phyloP scores from a whole-genome alignment of 2,329 filamentous ascomycete genomes.

The Didymella glomerata region DNA sequence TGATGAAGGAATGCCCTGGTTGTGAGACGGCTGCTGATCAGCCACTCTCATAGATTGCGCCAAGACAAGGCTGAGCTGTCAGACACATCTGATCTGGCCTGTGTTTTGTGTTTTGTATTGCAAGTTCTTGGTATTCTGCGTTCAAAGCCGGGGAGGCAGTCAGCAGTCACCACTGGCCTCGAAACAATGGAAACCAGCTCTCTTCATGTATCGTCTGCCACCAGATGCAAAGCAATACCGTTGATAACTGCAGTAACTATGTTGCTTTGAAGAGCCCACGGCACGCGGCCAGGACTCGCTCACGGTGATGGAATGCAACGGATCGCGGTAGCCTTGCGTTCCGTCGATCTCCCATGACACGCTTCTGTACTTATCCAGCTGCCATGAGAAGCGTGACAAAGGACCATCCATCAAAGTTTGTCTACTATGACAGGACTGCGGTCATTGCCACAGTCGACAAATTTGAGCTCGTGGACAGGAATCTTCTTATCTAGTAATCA shows the following conservation, averaged over 20 bases:
- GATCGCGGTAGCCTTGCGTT: conserved; percentile 7
- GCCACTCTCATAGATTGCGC: conserved; percentile 8
- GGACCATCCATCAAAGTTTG: background rate
- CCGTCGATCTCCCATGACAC: conserved; percentile 5
- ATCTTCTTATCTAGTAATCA: background rate
- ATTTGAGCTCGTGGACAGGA: background rate
- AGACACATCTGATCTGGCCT: conserved; percentile 14
- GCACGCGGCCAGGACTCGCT: conserved; percentile 2
- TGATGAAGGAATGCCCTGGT: conserved; percentile 12
- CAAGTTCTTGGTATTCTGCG: background rate
- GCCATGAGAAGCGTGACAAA: background rate
- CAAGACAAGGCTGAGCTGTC: conserved; percentile 27
- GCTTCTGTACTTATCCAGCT: background rate
- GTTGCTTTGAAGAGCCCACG: background rate
- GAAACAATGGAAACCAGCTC: background rate
- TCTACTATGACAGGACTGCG: background rate
- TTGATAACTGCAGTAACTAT: background rate
- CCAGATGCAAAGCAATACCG: background rate
- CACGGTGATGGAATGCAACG: conserved; percentile 12
- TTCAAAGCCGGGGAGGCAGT: background rate
- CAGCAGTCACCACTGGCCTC: background rate
- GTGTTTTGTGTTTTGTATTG: conserved; percentile 16
- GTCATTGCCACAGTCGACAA: background rate
- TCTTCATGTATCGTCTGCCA: background rate
- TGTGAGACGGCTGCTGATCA: conserved; percentile 6